Evolutionary conservation across 2,329 filamentous ascomycete species (phyloP), one percentile per base, ranked within the genome.

Genomic region (Neoarthrinium moseri): DNA sequence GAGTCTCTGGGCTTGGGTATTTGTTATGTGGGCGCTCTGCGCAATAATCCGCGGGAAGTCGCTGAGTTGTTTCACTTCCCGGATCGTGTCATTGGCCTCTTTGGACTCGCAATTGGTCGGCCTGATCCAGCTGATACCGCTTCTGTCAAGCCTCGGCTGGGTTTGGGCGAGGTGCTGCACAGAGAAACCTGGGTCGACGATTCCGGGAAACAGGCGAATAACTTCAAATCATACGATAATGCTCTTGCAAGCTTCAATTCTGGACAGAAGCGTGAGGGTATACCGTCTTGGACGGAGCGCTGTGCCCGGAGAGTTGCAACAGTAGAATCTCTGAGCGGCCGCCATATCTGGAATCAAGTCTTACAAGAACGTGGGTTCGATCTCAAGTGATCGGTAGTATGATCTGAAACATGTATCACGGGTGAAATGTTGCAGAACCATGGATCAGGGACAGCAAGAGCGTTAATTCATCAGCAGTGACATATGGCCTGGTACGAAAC

Each of bases 21-120:
- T 10, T 66, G 63, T 49, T 63, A 63, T 43, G 62, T 61, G 6
- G 61, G 63, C 26, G 60, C 57, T 1, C 56, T 55, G 5, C 61
- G 63, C 37, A 64, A 64, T 44, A 48, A 51, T 1, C 50, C 62
- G 2, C 52, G 48, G 10, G 58, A 64, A 45, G 46, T 65, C 3
- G 56, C 59, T 0, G 45, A 46, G 2, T 44, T 65, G 38, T 56
- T 64, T n/a, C 41, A 37, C 3, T 51, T 64, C 36, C 62, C 62
- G 10, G 41, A 52, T 15, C 60, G 63, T 5, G 56, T 59, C n/a
- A 45, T 64, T 18, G 60, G 54, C 3, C 47, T 65, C 5, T 62
- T 64, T 24, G 62, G 60, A 6, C 22, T 65, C 21, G 58, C 61
- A 1, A 38, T 65, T 11, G 62, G 62, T 18, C 32, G 35, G 21